These are phyloP conservation scores for Nothomitra cinnamomea DNA, from an alignment of 2,329 filamentous ascomycete genomes.

Conservation along the genomic window DNA sequence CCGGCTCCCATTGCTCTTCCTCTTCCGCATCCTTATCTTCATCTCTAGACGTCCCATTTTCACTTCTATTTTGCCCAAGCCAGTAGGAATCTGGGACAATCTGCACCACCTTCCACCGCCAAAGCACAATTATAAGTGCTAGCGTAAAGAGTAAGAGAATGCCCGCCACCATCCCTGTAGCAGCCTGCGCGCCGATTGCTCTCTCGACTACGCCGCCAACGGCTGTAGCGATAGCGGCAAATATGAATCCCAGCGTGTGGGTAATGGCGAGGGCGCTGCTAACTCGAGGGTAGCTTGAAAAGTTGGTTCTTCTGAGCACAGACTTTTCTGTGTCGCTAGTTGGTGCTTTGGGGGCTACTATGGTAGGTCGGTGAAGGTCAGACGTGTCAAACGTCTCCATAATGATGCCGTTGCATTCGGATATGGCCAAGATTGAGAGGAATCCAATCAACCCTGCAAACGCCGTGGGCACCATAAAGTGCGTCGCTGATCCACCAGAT, in stretches of 20 bases:
- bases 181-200: slow-evolving; percentile 46
- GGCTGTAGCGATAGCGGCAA: slow-evolving; percentile 51
- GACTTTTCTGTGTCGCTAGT: slow-evolving; percentile 24
- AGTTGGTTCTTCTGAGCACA: slow-evolving; percentile 42
- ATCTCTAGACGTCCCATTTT: neutral
- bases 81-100: slow-evolving; percentile 37
- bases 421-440: slow-evolving; percentile 53
- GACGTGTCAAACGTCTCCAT: slow-evolving; percentile 76
- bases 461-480: slow-evolving; percentile 44
- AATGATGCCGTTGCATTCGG: slow-evolving; percentile 59
- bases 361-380: slow-evolving; percentile 50
- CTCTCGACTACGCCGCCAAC: slow-evolving; percentile 52
- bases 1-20: slow-evolving; percentile 44
- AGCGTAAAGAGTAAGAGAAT: slow-evolving; percentile 49
- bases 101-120: slow-evolving; percentile 47
- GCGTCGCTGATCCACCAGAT: slow-evolving; percentile 43
- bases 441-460: slow-evolving; percentile 53
- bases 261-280: slow-evolving; percentile 52
- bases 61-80: neutral
- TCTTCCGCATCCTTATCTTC: neutral
- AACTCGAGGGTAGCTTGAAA: slow-evolving; percentile 59
- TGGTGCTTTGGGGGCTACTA: slow-evolving; percentile 30
- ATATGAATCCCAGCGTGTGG: slow-evolving; percentile 51
- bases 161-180: slow-evolving; percentile 50
- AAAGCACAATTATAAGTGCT: slow-evolving; percentile 42